Percentiles rank a stretch among this genome's conserved stretches.
Evolutionary conservation across 805 yeast genomes (phyloP).

Genomic region (Barnettozyma sucrosica): DNA sequence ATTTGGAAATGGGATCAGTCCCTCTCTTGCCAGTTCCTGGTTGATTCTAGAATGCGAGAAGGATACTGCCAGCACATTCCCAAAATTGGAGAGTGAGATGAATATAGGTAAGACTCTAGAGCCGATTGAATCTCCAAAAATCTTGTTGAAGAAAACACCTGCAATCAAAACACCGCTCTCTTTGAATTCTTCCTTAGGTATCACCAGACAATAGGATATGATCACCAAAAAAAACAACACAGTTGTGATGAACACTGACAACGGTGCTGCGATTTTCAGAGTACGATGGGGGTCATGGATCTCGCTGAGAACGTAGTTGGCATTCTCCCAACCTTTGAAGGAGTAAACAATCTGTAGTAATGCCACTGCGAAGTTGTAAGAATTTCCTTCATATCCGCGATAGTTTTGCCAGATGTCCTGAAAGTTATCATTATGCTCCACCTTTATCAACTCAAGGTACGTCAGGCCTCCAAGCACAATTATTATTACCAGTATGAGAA

Average conservation of each 20-base stretch:
- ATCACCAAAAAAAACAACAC: conserved; percentile 50
- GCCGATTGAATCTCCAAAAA: conserved; percentile 52
- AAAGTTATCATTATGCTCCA: conserved; percentile 30
- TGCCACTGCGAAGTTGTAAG: conserved; percentile 50
- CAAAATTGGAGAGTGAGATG: conserved; percentile 57
- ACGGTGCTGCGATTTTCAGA: conserved; percentile 54
- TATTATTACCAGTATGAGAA: conserved; percentile 44
- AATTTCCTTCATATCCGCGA: conserved; percentile 35
- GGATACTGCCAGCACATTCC: conserved; percentile 59
- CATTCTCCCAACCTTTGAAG: conserved; percentile 68
- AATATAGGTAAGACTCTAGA: conserved; percentile 46
- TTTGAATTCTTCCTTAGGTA: conserved; percentile 39
- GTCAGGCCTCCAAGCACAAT: conserved; percentile 43
- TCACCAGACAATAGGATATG: conserved; percentile 44
- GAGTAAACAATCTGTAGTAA: conserved; percentile 55
- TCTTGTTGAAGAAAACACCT: conserved; percentile 50
- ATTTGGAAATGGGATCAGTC: conserved; percentile 43
- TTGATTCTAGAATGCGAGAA: conserved; percentile 56
- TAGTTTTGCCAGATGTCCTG: conserved; percentile 33
- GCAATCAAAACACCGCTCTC: conserved; percentile 60
- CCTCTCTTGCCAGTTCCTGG: conserved; percentile 49
- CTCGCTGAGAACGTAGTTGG: conserved; percentile 56
- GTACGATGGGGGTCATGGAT: conserved; percentile 51
- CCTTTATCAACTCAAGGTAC: conserved; percentile 28
- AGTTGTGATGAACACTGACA: conserved; percentile 49